These are phyloP conservation scores for Pseudognaphalium luteoalbum DNA, from an alignment of 129 eudicot species.

Conservation along the genomic window DNA sequence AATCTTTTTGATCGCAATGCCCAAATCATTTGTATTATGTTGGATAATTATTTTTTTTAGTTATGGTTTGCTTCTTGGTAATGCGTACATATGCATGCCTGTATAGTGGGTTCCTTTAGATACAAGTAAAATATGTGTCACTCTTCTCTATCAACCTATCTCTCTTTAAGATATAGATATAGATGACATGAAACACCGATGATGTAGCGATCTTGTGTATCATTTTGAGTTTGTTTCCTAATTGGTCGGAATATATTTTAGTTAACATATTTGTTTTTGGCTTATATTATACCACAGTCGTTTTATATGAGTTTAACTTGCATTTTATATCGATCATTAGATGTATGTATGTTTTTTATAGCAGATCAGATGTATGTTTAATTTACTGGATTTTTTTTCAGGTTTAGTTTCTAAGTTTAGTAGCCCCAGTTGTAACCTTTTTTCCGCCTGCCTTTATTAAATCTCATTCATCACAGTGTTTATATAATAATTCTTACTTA, in stretches of 20 bases:
- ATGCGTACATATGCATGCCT: constrained; percentile 3
- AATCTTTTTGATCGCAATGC: constrained; percentile 34
- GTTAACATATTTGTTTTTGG: neutral
- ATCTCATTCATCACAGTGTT: neutral
- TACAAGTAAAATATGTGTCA: constrained; percentile 1
- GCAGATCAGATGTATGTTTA: neutral
- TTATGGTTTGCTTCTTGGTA: constrained; percentile 1
- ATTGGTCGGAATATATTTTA: neutral
- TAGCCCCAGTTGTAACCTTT: neutral
- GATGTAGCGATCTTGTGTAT: neutral
- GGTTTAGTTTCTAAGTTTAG: neutral
- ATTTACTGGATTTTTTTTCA: neutral
- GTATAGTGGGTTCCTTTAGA: constrained; percentile 8
- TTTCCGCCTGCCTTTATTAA: neutral
- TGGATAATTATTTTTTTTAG: neutral
- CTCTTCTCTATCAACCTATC: neutral
- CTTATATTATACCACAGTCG: neutral
- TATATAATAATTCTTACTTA: neutral
- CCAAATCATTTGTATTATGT: neutral
- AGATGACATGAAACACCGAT: constrained; percentile 7
- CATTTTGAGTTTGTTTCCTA: neutral
- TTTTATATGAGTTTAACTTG: neutral
- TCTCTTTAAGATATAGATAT: constrained; percentile 1
- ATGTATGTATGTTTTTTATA: neutral
- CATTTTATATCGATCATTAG: neutral